phyloP scores from a whole-genome alignment of 345 rosid species.

The Aquilaria yunnanensis region DNA sequence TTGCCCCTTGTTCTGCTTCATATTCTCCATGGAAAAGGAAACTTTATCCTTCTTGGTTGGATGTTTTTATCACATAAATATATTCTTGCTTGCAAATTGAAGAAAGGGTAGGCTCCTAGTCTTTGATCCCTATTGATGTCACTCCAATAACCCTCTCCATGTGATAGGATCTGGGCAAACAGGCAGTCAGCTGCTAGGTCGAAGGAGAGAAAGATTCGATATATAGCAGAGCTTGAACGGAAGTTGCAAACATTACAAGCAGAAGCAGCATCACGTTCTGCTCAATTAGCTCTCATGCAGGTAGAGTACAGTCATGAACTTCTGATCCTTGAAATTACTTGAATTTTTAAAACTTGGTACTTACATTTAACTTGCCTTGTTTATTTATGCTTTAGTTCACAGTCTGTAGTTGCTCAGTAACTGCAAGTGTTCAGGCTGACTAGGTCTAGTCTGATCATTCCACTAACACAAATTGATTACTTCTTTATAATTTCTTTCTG shows the following conservation, averaged over 20 bases:
- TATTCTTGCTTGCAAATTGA: too few species aligned
- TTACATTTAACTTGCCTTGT: too few species aligned
- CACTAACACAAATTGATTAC: too few species aligned
- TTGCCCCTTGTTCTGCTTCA: background rate
- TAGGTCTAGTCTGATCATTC: too few species aligned
- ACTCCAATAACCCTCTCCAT: constrained; percentile 2
- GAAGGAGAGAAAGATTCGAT: constrained; percentile 86
- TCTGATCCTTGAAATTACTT: background rate
- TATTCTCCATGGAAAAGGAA: too few species aligned
- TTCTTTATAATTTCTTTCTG: background rate
- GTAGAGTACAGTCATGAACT: constrained; percentile 16
- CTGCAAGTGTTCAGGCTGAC: too few species aligned
- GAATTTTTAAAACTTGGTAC: background rate
- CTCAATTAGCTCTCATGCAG: constrained; percentile 76
- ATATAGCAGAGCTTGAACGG: constrained; percentile 79
- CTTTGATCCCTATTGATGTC: background rate
- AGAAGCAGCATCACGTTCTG: constrained; percentile 81
- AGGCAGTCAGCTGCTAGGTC: constrained; percentile 94
- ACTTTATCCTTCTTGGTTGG: too few species aligned
- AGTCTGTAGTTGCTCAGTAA: too few species aligned
- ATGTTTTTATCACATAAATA: too few species aligned
- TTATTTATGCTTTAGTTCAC: background rate
- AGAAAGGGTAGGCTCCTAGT: too few species aligned
- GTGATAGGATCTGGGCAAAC: constrained; percentile 78
- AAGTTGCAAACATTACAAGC: constrained; percentile 79